These are phyloP conservation scores for Aspergillus luchuensis DNA, from an alignment of 2,329 filamentous ascomycete species.

Conservation along the genomic window DNA sequence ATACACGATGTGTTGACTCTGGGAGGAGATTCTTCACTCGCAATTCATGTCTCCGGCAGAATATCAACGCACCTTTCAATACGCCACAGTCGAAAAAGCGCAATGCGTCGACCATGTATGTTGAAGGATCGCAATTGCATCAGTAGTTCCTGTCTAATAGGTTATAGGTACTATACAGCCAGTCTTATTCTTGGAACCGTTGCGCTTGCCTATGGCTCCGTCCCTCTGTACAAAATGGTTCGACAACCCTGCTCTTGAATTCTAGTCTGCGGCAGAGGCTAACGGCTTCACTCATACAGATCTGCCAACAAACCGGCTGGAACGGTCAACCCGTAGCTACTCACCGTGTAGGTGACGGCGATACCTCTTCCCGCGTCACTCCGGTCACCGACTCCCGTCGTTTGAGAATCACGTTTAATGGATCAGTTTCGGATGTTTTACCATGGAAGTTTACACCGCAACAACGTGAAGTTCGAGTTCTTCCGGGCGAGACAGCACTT, in stretches of 20 bases:
- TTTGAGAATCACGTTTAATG: constrained; percentile 93
- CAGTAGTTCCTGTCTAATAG: constrained; percentile 12
- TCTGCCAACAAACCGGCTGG: constrained; percentile 67
- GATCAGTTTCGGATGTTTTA: constrained; percentile 89
- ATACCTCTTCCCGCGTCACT: constrained; percentile 74
- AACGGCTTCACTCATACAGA: constrained; percentile 33
- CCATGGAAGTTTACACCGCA: constrained; percentile 98
- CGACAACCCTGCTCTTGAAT: constrained; percentile 9
- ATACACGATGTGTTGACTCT: constrained; percentile 22
- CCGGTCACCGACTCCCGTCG: constrained; percentile 80
- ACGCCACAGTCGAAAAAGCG: constrained; percentile 44
- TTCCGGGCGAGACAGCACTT: constrained; percentile 93
- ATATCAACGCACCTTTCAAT: constrained; percentile 36
- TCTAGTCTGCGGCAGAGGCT: not conserved
- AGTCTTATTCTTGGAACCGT: constrained; percentile 65
- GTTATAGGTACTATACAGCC: constrained; percentile 62
- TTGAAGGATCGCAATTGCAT: constrained; percentile 33
- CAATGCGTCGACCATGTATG: constrained; percentile 62
- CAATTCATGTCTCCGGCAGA: constrained; percentile 31
- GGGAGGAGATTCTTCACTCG: constrained; percentile 38
- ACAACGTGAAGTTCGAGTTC: constrained; percentile 91
- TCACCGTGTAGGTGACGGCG: constrained; percentile 64
- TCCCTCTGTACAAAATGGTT: constrained; percentile 70
- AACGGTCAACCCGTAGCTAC: constrained; percentile 89
- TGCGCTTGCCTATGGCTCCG: constrained; percentile 65